Conservation (phyloP, 192 early-diverging fungal genomes). For the Podila horticola region DNA sequence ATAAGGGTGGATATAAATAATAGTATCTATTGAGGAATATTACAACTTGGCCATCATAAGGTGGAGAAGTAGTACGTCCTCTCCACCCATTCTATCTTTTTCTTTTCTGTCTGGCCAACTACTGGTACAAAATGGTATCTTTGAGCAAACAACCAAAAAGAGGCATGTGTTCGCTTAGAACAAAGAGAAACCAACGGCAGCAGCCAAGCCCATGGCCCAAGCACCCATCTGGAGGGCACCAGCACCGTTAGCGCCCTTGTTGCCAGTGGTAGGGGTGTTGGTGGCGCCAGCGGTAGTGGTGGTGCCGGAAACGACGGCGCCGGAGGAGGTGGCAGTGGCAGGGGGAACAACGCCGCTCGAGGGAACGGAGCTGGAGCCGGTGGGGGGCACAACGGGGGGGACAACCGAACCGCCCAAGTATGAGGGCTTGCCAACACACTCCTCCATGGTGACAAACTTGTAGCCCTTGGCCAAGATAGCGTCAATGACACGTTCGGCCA, state of each 20-base stretch:
- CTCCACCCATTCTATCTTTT: no score
- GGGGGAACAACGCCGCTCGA: background rate
- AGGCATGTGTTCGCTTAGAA: constrained; percentile 12
- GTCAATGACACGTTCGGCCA: constrained; percentile 46
- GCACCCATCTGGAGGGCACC: constrained; percentile 18
- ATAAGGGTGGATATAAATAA: no score
- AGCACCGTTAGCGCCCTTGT: constrained; percentile 14
- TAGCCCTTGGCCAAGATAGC: constrained; percentile 41
- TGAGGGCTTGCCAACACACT: constrained; percentile 49
- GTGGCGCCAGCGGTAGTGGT: background rate
- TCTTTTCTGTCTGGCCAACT: no score
- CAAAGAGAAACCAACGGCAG: constrained; percentile 27
- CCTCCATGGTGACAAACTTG: constrained; percentile 53
- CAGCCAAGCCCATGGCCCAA: constrained; percentile 42
- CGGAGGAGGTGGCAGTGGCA: background rate
- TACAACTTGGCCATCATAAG: no score
- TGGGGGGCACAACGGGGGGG: background rate
- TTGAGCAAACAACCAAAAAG: no score
- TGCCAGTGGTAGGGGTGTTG: background rate
- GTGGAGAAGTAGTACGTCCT: no score
- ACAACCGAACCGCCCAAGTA: constrained; percentile 33
- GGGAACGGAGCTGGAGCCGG: background rate
- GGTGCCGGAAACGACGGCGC: background rate
- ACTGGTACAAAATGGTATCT: no score
- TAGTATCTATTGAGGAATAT: no score